Percentiles rank a stretch among this genome's conserved stretches.
phyloP scores from a whole-genome alignment of 805 yeast genomes.

The Candida krabiensis region DNA sequence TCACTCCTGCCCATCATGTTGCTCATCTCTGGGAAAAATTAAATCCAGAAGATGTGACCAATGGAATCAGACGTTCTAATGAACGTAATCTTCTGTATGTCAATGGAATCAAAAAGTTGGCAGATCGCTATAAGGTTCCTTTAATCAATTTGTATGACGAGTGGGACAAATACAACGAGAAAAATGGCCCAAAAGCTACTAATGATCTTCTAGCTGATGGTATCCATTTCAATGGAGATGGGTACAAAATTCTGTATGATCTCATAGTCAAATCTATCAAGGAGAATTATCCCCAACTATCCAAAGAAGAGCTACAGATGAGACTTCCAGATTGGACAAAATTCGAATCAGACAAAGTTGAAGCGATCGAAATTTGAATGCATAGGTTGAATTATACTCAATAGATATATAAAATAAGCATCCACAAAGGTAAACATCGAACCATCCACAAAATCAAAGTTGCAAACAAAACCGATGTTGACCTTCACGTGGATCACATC shows the following conservation, averaged over 20 bases:
- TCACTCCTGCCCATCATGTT: constrained; percentile 64
- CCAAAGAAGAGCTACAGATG: constrained; percentile 17
- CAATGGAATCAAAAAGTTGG: constrained; percentile 47
- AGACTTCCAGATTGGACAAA: constrained; percentile 24
- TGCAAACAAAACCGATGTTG: no score
- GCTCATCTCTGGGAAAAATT: constrained; percentile 38
- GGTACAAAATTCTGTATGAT: constrained; percentile 39
- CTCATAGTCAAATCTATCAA: constrained; percentile 32
- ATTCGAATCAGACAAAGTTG: constrained; percentile 15
- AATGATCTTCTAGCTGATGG: constrained; percentile 41
- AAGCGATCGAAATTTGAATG: constrained; percentile 7
- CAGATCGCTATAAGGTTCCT: constrained; percentile 47
- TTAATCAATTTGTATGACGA: constrained; percentile 55
- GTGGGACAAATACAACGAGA: constrained; percentile 31
- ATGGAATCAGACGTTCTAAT: constrained; percentile 42
- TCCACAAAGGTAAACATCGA: no score
- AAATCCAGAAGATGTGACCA: constrained; percentile 31
- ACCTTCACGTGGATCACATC: no score
- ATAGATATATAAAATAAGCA: no score
- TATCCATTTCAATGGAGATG: constrained; percentile 41
- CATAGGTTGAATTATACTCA: no score
- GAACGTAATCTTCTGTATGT: constrained; percentile 47
- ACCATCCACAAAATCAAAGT: no score
- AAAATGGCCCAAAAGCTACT: constrained; percentile 14
- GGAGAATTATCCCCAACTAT: constrained; percentile 35